These are phyloP conservation scores for Cucumis hystrix DNA, from an alignment of 306 rosid genomes.

Conservation along the genomic window DNA sequence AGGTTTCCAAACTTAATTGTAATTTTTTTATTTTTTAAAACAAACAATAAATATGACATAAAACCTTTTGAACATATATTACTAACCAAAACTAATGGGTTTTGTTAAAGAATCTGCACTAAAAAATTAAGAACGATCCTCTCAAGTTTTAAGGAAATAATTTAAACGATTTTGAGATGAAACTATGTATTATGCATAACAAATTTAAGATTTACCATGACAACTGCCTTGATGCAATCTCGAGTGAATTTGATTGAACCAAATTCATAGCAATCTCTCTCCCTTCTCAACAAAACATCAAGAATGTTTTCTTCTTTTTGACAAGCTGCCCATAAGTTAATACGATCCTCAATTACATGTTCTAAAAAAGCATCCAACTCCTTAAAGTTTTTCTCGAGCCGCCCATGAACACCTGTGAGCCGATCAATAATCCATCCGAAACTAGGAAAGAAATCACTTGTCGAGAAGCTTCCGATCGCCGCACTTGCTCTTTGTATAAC, in stretches of 20 bases:
- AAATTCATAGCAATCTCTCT: not conserved
- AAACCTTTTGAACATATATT: too few species aligned
- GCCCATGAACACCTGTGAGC: not conserved
- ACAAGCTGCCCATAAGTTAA: not conserved
- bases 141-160: too few species aligned
- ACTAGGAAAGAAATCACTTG: not conserved
- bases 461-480: constrained; percentile 20
- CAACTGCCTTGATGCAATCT: not conserved
- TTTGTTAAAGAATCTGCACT: too few species aligned
- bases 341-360: not conserved
- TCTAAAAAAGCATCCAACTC: not conserved
- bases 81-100: too few species aligned
- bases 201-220: not conserved
- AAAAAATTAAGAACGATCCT: too few species aligned
- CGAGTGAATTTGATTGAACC: not conserved
- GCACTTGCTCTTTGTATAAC: constrained; percentile 1
- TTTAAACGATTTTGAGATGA: too few species aligned
- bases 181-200: too few species aligned
- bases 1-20: too few species aligned
- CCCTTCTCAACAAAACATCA: not conserved
- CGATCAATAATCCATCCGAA: not conserved
- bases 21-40: too few species aligned
- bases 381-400: not conserved
- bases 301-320: not conserved
- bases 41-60: too few species aligned